Percentiles rank a stretch among this genome's conserved stretches.
These are phyloP conservation scores for Nigrograna mackinnonii DNA, from an alignment of 2,329 filamentous ascomycete genomes.

Conservation along the genomic window DNA sequence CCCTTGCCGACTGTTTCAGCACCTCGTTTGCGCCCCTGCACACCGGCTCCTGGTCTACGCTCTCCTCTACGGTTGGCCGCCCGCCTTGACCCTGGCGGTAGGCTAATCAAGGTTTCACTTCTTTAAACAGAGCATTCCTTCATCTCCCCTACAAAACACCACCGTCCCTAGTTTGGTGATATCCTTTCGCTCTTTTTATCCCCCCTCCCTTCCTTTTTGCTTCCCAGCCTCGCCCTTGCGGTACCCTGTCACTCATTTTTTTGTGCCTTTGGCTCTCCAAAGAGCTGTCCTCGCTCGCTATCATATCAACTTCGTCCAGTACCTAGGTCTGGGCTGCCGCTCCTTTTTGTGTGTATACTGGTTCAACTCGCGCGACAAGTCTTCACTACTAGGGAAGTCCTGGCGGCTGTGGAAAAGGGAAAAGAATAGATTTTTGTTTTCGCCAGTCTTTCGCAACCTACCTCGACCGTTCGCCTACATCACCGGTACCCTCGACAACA, in stretches of 20 bases:
- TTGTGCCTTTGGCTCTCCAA: slow-evolving; percentile 18
- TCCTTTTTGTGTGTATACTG: slow-evolving; percentile 32
- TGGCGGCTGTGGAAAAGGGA: slow-evolving; percentile 28
- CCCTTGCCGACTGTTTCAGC: slow-evolving; percentile 39
- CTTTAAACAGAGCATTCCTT: slow-evolving; percentile 42
- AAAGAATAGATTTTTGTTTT: no score
- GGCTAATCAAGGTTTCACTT: slow-evolving; percentile 37
- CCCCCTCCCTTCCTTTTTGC: slow-evolving; percentile 13
- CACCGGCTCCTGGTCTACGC: background rate
- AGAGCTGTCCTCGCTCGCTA: slow-evolving; percentile 18
- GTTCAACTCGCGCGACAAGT: slow-evolving; percentile 6
- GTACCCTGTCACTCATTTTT: slow-evolving; percentile 33
- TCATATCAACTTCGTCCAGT: slow-evolving; percentile 13
- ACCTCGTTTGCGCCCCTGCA: slow-evolving; percentile 25
- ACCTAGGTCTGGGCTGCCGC: slow-evolving; percentile 21
- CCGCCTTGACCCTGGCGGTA: slow-evolving; percentile 2
- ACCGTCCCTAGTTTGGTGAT: slow-evolving; percentile 24
- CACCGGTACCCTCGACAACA: no score
- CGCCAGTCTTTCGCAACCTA: no score
- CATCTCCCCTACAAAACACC: slow-evolving; percentile 37
- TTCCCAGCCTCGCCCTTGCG: slow-evolving; percentile 26
- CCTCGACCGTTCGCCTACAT: no score
- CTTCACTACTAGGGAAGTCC: slow-evolving; percentile 22
- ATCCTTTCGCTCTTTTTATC: slow-evolving; percentile 26
- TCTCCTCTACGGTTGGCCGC: background rate